These are phyloP conservation scores for Syncephalis plumigaleata DNA, from an alignment of 371 early-diverging fungal species.

Conservation along the genomic window DNA sequence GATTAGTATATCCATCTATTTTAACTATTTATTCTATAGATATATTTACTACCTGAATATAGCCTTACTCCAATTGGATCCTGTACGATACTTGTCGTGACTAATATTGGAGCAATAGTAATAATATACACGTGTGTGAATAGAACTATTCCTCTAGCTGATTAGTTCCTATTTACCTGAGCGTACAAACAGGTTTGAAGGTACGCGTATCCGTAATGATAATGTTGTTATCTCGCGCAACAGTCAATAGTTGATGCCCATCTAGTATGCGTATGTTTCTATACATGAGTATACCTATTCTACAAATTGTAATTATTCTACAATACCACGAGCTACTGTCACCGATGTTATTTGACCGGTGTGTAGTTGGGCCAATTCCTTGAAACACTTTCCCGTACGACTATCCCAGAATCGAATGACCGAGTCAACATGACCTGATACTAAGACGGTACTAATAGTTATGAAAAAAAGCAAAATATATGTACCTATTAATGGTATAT, in stretches of 20 bases:
- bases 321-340: slow-evolving; percentile 43
- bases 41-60: slow-evolving; percentile 40
- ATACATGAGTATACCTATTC: not conserved
- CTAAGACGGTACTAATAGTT: slow-evolving; percentile 33
- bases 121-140: too few relatives aligned
- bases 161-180: not conserved
- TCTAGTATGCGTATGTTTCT: slow-evolving; percentile 19
- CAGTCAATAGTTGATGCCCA: slow-evolving; percentile 58
- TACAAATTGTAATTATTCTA: not conserved
- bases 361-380: slow-evolving; percentile 70
- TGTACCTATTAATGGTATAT: not conserved
- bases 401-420: slow-evolving; percentile 86
- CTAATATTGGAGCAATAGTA: too few relatives aligned
- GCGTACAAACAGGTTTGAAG: slow-evolving; percentile 26
- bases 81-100: slow-evolving; percentile 61
- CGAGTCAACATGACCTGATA: slow-evolving; percentile 86
- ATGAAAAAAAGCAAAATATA: slow-evolving; percentile 2
- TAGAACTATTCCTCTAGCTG: slow-evolving; percentile 32
- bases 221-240: slow-evolving; percentile 83
- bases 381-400: slow-evolving; percentile 56
- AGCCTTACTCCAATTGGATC: slow-evolving; percentile 76
- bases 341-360: slow-evolving; percentile 77
- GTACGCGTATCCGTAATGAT: slow-evolving; percentile 65
- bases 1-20: slow-evolving; percentile 1
- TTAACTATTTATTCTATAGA: slow-evolving; percentile 1